Percentiles rank a stretch among this genome's conserved stretches.
These are phyloP conservation scores for Tillandsia fasciculata DNA, from an alignment of 176 grass and related monocot genomes.

Conservation along the genomic window DNA sequence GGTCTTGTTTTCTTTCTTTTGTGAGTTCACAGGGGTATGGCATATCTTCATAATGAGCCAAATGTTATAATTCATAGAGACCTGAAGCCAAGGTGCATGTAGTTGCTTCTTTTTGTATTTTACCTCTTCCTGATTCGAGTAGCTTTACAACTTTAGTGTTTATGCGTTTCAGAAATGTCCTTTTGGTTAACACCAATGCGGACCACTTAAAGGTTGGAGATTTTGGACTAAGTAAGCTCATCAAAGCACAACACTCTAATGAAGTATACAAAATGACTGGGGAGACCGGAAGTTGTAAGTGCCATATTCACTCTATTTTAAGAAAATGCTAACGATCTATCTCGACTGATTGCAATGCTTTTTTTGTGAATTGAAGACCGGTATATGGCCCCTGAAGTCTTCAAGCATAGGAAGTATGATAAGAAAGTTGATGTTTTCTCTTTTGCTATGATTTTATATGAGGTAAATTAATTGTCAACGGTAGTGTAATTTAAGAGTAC, in stretches of 20 bases:
- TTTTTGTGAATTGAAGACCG: constrained; percentile 41
- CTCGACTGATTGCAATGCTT: constrained; percentile 6
- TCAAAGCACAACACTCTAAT: constrained; percentile 79
- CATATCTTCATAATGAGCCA: constrained; percentile 97
- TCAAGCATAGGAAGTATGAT: constrained; percentile 95
- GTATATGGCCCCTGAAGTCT: constrained; percentile 99
- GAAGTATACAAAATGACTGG: constrained; percentile 98
- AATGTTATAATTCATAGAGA: constrained; percentile 97
- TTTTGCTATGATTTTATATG: constrained; percentile 98
- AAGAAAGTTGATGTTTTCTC: constrained; percentile 99
- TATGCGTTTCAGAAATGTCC: constrained; percentile 68
- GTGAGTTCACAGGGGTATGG: constrained; percentile 71
- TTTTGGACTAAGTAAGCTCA: constrained; percentile 96
- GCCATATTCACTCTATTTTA: neutral
- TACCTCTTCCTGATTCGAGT: constrained; percentile 3
- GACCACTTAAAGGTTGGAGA: constrained; percentile 99
- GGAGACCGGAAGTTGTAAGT: constrained; percentile 99
- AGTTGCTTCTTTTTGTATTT: constrained; percentile 18
- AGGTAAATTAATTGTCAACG: constrained; percentile 52
- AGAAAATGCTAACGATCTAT: constrained; percentile 5
- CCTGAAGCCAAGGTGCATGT: constrained; percentile 76
- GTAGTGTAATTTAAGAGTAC: neutral
- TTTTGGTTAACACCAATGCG: constrained; percentile 86
- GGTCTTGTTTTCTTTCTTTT: constrained; percentile 10
- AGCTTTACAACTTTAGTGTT: constrained; percentile 20